Conservation (phyloP, 1,139 yeast species). For the Meyerozyma elateridarum region DNA sequence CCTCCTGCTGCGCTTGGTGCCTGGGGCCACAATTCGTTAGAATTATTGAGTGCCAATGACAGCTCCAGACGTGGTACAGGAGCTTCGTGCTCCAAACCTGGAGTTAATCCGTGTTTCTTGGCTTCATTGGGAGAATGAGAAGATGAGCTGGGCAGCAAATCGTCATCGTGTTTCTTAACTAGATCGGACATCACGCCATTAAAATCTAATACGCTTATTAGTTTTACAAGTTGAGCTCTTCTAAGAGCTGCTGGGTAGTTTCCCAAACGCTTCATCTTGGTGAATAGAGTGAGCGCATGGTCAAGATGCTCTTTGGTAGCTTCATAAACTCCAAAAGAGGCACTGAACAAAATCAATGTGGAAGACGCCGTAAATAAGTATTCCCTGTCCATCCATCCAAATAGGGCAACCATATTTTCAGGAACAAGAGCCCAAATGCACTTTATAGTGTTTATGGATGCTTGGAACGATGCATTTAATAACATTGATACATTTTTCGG, state of each 20-base stretch:
- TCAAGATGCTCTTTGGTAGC: slow-evolving; percentile 70
- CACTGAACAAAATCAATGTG: slow-evolving; percentile 68
- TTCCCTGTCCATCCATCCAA: slow-evolving; percentile 89
- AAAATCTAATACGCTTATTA: slow-evolving; percentile 63
- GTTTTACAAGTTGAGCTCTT: slow-evolving; percentile 63
- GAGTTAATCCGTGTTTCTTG: not conserved
- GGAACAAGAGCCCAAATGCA: slow-evolving; percentile 70
- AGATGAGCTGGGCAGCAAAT: slow-evolving; percentile 10
- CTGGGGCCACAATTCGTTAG: slow-evolving; percentile 9
- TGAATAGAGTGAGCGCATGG: slow-evolving; percentile 65
- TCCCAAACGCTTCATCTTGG: slow-evolving; percentile 71
- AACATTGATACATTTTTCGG: slow-evolving; percentile 65
- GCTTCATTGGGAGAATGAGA: slow-evolving; percentile 4
- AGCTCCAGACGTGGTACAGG: slow-evolving; percentile 7
- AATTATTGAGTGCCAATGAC: slow-evolving; percentile 8
- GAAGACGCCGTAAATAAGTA: slow-evolving; percentile 78
- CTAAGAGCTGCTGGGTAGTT: slow-evolving; percentile 75
- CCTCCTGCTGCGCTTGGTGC: slow-evolving; percentile 12
- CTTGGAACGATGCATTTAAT: slow-evolving; percentile 77
- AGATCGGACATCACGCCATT: slow-evolving; percentile 59
- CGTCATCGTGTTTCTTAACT: slow-evolving; percentile 55
- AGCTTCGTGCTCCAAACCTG: slow-evolving; percentile 2
- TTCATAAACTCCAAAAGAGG: slow-evolving; percentile 79
- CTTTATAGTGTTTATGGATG: slow-evolving; percentile 73
- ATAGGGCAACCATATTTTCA: slow-evolving; percentile 74